phyloP scores from a whole-genome alignment of 2,329 filamentous ascomycete genomes.

The Diaporthe ilicicola region DNA sequence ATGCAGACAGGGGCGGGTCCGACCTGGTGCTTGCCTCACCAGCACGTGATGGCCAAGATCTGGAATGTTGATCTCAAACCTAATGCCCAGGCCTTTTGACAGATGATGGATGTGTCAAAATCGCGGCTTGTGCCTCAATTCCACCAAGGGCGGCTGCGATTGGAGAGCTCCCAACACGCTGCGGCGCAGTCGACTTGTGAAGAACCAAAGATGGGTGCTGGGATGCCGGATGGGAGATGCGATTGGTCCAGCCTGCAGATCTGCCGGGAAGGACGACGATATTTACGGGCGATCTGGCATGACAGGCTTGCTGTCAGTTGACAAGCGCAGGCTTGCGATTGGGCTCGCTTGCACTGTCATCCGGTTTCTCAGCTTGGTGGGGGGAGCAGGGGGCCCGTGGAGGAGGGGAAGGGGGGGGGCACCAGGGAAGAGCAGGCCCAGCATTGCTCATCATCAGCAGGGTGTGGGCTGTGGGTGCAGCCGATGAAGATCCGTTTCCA shows the following conservation, averaged over 20 bases:
- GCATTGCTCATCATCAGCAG: not conserved
- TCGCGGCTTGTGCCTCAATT: slow-evolving; percentile 8
- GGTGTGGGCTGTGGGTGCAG: slow-evolving; percentile 13
- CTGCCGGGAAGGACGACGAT: slow-evolving; percentile 34
- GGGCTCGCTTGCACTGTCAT: slow-evolving; percentile 33
- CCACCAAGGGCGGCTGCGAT: slow-evolving; percentile 15
- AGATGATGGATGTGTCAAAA: slow-evolving; percentile 24
- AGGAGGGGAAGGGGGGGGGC: not conserved
- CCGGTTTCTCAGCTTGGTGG: slow-evolving; percentile 32
- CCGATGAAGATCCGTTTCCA: slow-evolving; percentile 33
- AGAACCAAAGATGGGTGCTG: slow-evolving; percentile 22
- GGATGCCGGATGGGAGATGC: slow-evolving; percentile 26
- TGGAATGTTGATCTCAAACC: slow-evolving; percentile 12
- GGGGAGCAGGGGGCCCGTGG: not conserved
- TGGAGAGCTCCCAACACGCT: slow-evolving; percentile 25
- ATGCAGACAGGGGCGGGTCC: slow-evolving; percentile 10
- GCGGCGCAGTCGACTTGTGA: slow-evolving; percentile 27
- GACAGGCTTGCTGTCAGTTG: slow-evolving; percentile 33
- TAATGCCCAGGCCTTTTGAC: slow-evolving; percentile 22
- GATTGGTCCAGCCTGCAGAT: slow-evolving; percentile 34
- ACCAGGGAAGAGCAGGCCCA: not conserved
- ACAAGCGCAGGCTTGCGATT: slow-evolving; percentile 33
- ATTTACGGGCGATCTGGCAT: slow-evolving; percentile 34
- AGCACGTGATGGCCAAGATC: slow-evolving; percentile 10
- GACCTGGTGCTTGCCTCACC: not conserved